Conservation (phyloP, 2,329 filamentous ascomycete species). For the Colletotrichum chrysophilum region DNA sequence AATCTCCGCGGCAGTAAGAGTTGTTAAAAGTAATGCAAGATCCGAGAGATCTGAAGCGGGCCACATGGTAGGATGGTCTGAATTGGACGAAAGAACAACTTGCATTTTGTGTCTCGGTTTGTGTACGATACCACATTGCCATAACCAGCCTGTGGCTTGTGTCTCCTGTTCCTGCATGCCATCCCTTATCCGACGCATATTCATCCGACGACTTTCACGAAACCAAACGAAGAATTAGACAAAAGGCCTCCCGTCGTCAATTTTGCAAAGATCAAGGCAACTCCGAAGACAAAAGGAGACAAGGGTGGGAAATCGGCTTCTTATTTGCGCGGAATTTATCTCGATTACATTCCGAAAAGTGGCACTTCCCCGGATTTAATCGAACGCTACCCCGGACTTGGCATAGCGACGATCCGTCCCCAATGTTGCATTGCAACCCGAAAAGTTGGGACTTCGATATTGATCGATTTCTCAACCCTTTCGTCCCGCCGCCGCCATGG, state of each 20-base stretch:
- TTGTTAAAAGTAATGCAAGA: conserved; percentile 4
- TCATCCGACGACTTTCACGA: background rate
- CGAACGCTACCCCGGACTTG: conserved; percentile 19
- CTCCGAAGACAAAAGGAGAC: background rate
- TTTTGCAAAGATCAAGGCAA: background rate
- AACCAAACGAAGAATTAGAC: background rate
- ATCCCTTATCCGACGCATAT: background rate
- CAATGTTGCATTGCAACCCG: conserved; percentile 16
- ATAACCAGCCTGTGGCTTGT: background rate
- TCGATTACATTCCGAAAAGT: background rate
- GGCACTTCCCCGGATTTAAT: conserved; percentile 6
- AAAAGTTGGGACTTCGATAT: conserved; percentile 69
- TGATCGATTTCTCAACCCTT: conserved; percentile 76
- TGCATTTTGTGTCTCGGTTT: background rate
- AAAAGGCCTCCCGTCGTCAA: background rate
- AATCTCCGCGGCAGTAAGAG: conserved; percentile 30
- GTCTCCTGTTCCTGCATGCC: background rate
- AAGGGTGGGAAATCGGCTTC: background rate
- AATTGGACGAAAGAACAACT: background rate
- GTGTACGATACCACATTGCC: background rate
- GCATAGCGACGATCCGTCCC: background rate
- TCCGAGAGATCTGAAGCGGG: background rate
- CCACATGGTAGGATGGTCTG: background rate
- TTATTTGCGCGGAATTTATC: background rate
- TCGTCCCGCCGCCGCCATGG: conserved; percentile 70